Percentiles rank a stretch among this genome's conserved stretches.
phyloP scores from a whole-genome alignment of 1,284 basidiomycete genomes.

The Sporisorium exsertum region DNA sequence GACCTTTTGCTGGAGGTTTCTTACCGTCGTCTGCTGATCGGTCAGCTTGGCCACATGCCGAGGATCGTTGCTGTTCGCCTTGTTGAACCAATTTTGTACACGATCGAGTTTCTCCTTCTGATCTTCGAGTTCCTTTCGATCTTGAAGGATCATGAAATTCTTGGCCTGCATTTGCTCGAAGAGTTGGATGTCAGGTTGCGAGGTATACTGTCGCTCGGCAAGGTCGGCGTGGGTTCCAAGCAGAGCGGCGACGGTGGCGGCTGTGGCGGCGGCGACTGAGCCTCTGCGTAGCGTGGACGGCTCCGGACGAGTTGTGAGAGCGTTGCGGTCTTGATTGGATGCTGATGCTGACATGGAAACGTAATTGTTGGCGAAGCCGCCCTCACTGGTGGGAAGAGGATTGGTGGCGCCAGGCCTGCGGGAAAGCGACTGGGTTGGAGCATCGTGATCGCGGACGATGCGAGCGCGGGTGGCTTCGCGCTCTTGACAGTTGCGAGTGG shows the following conservation, averaged over 20 bases:
- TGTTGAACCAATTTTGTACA: slow-evolving; percentile 13
- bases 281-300: neutral
- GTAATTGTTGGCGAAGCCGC: neutral
- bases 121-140: slow-evolving; percentile 15
- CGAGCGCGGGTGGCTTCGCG: slow-evolving; percentile 1
- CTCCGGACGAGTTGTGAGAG: slow-evolving; percentile 1
- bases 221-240: slow-evolving; percentile 9
- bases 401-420: slow-evolving; percentile 13
- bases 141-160: slow-evolving; percentile 17
- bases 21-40: slow-evolving; percentile 3
- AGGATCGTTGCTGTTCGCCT: slow-evolving; percentile 4
- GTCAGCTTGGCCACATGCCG: slow-evolving; percentile 6
- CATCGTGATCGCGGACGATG: slow-evolving; percentile 14
- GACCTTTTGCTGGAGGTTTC: slow-evolving; percentile 20
- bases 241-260: neutral
- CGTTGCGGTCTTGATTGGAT: slow-evolving; percentile 9
- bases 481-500: slow-evolving; percentile 1
- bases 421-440: slow-evolving; percentile 9
- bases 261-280: slow-evolving; percentile 1
- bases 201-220: slow-evolving; percentile 3
- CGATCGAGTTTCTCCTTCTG: slow-evolving; percentile 16
- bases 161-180: slow-evolving; percentile 22
- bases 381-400: neutral
- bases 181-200: slow-evolving; percentile 5
- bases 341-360: neutral